These are phyloP conservation scores for Dimargaris cristalligena DNA, from an alignment of 192 early-diverging fungal genomes.

Conservation along the genomic window DNA sequence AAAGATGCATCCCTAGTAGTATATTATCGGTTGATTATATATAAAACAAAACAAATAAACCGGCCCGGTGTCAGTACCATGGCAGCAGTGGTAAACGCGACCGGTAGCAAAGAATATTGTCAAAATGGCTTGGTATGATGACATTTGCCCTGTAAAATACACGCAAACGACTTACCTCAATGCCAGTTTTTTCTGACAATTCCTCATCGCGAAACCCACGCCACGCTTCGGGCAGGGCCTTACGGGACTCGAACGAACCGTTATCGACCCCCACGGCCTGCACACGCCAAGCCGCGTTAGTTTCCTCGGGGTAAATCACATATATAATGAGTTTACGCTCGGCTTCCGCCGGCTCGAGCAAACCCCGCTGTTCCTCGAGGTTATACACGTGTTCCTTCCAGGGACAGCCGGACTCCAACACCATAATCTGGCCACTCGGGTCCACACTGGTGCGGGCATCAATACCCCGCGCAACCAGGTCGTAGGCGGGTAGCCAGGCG, in stretches of 20 bases:
- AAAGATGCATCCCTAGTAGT: constrained; percentile 57
- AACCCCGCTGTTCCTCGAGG: constrained; percentile 47
- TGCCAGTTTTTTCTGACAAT: constrained; percentile 53
- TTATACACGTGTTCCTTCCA: constrained; percentile 85
- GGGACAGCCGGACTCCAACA: constrained; percentile 71
- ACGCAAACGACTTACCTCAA: constrained; percentile 28
- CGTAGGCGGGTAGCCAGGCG: constrained; percentile 78
- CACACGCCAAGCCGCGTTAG: constrained; percentile 49
- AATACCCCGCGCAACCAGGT: constrained; percentile 63
- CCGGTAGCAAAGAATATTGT: too few species aligned
- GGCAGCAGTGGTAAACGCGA: too few species aligned
- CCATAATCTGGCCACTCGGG: constrained; percentile 57
- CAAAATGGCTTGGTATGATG: too few species aligned
- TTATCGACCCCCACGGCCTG: constrained; percentile 46
- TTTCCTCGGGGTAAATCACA: constrained; percentile 60
- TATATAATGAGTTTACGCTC: constrained; percentile 39
- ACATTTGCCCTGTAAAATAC: too few species aligned
- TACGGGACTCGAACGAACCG: constrained; percentile 50
- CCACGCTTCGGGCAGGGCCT: constrained; percentile 61
- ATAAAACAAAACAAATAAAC: too few species aligned
- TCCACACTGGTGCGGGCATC: constrained; percentile 36
- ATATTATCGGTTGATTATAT: too few species aligned
- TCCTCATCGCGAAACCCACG: constrained; percentile 70
- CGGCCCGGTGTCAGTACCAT: too few species aligned
- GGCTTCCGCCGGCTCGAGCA: too few species aligned